Conservation (phyloP, 1,284 basidiomycete genomes). For the Phlebopus sp. region DNA sequence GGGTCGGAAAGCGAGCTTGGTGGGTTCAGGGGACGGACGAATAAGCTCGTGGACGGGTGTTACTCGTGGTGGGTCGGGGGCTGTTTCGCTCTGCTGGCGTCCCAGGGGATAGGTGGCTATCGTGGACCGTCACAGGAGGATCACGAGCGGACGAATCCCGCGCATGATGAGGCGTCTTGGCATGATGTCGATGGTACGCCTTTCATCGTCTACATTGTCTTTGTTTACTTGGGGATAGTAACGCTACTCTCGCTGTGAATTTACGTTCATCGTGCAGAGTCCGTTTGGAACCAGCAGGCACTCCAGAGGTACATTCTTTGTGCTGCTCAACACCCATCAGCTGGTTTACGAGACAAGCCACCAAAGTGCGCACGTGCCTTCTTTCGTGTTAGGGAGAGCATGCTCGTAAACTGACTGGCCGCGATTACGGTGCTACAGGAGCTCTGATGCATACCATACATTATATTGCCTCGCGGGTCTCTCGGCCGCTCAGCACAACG, state of each 20-base stretch:
- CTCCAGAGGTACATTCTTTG: constrained; percentile 87
- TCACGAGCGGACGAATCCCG: constrained; percentile 20
- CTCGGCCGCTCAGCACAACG: constrained; percentile 81
- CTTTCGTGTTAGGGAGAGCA: too few species aligned
- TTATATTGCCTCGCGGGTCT: constrained; percentile 87
- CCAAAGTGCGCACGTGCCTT: constrained; percentile 61
- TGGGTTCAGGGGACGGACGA: constrained; percentile 91
- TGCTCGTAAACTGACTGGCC: constrained; percentile 57
- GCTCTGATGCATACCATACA: constrained; percentile 88
- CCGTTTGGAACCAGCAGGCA: constrained; percentile 58
- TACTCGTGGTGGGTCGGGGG: constrained; percentile 99
- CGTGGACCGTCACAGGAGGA: constrained; percentile 16
- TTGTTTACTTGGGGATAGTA: neutral
- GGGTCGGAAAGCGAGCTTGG: constrained; percentile 81
- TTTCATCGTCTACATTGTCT: too few species aligned
- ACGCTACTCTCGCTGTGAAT: neutral
- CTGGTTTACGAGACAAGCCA: constrained; percentile 93
- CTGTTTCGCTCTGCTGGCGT: constrained; percentile 78
- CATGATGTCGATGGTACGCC: constrained; percentile 61
- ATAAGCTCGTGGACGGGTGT: constrained; percentile 98
- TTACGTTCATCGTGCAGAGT: constrained; percentile 38
- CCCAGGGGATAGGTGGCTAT: constrained; percentile 48
- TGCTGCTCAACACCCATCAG: constrained; percentile 81
- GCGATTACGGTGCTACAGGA: constrained; percentile 65
- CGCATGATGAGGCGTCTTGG: constrained; percentile 47